phyloP scores from a whole-genome alignment of 768 basidiomycete genomes.

The Megacollybia marginata region DNA sequence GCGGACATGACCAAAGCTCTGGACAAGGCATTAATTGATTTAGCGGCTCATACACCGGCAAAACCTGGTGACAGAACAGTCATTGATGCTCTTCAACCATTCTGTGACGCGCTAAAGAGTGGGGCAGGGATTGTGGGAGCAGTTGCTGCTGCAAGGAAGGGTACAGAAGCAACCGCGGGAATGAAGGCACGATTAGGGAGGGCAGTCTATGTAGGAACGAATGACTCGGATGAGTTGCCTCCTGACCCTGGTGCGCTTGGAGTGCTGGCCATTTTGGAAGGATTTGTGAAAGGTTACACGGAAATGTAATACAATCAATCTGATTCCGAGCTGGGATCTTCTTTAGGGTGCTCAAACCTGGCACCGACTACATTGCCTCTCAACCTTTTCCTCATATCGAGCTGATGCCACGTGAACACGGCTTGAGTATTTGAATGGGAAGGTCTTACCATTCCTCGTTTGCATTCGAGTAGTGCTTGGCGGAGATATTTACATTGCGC shows the following conservation, averaged over 20 bases:
- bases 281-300: conserved; percentile 20
- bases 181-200: conserved; percentile 42
- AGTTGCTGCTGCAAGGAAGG: conserved; percentile 28
- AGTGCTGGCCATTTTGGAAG: conserved; percentile 32
- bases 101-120: conserved; percentile 27
- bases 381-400: conserved; percentile 83
- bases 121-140: conserved; percentile 17
- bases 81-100: conserved; percentile 44
- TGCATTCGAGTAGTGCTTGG: conserved; percentile 84
- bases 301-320: too few relatives aligned
- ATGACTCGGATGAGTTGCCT: conserved; percentile 11
- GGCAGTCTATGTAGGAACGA: conserved; percentile 36
- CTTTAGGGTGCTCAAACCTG: conserved; percentile 34
- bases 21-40: conserved; percentile 18
- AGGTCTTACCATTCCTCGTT: conserved; percentile 73
- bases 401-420: conserved; percentile 26
- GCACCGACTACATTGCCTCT: conserved; percentile 62
- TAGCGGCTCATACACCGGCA: conserved; percentile 40
- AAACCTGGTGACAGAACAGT: conserved; percentile 49
- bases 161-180: conserved; percentile 39
- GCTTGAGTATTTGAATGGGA: background rate
- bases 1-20: conserved; percentile 8
- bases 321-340: background rate
- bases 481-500: conserved; percentile 74
- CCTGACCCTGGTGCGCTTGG: conserved; percentile 57